phyloP scores from a whole-genome alignment of 805 yeast species.

The Nakazawaea laoshanensis region DNA sequence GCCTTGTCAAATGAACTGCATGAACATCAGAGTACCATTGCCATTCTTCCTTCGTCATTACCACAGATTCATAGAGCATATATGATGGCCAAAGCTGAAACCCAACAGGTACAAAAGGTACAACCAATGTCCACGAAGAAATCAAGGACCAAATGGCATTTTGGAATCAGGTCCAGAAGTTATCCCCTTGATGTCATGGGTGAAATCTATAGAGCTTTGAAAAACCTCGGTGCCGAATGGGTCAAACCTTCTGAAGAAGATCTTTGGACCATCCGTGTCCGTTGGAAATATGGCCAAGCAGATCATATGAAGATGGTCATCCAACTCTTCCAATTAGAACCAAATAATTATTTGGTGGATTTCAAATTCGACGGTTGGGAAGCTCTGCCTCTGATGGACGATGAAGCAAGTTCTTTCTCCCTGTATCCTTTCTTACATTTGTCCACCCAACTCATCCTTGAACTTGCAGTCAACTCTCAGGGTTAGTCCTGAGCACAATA shows the following conservation, averaged over 20 bases:
- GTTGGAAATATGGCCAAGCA: slow-evolving; percentile 68
- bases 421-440: slow-evolving; percentile 93
- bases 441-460: slow-evolving; percentile 91
- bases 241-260: slow-evolving; percentile 91
- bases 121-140: slow-evolving; percentile 58
- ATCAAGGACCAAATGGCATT: slow-evolving; percentile 96
- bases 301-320: slow-evolving; percentile 95
- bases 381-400: slow-evolving; percentile 37
- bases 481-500: no score
- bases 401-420: slow-evolving; percentile 81
- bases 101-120: slow-evolving; percentile 23
- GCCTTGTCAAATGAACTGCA: slow-evolving; percentile 38
- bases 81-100: slow-evolving; percentile 56
- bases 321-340: slow-evolving; percentile 91
- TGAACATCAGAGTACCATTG: slow-evolving; percentile 72
- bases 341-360: slow-evolving; percentile 91
- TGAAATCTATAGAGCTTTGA: slow-evolving; percentile 89
- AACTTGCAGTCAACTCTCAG: slow-evolving; percentile 90
- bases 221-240: slow-evolving; percentile 96
- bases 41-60: slow-evolving; percentile 86
- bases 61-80: slow-evolving; percentile 92
- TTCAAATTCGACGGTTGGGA: slow-evolving; percentile 99
- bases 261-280: slow-evolving; percentile 89
- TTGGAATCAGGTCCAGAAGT: slow-evolving; percentile 91
- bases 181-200: slow-evolving; percentile 99